Conservation (phyloP, 2,329 filamentous ascomycete species). For the Aspergillus candidus region DNA sequence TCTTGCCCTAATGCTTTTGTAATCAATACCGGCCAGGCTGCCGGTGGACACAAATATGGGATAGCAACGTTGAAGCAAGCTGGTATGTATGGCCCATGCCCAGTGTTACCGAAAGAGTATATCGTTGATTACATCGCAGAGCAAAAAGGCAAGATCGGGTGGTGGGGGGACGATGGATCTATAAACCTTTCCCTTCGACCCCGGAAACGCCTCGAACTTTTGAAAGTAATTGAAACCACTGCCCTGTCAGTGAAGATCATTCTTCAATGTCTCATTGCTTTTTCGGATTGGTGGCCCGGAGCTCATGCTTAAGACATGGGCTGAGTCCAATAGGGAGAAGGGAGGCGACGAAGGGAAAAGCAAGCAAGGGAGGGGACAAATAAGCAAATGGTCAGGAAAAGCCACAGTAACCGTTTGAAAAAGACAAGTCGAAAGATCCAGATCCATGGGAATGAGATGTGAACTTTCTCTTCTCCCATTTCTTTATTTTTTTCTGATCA, state of each 20-base stretch:
- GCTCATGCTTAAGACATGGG: conserved; percentile 16
- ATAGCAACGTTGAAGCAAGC: too few relatives aligned
- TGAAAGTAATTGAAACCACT: conserved; percentile 8
- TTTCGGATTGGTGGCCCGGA: conserved; percentile 14
- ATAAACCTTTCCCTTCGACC: conserved; percentile 12
- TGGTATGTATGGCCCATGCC: too few relatives aligned
- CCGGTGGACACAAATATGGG: too few relatives aligned
- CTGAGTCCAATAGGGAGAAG: conserved; percentile 2
- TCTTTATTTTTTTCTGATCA: neutral
- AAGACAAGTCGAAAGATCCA: neutral
- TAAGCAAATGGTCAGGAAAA: conserved; percentile 11
- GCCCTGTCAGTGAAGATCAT: conserved; percentile 8
- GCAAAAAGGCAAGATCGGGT: neutral
- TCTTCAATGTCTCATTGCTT: conserved; percentile 18
- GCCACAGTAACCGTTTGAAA: conserved; percentile 5
- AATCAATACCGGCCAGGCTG: too few relatives aligned
- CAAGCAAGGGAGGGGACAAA: conserved; percentile 19
- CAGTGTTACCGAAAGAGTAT: too few relatives aligned
- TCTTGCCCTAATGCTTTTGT: too few relatives aligned
- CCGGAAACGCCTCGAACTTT: conserved; percentile 4
- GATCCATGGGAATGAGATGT: conserved; percentile 5
- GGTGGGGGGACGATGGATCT: conserved; percentile 5
- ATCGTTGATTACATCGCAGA: neutral
- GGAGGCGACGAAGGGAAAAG: conserved; percentile 6
- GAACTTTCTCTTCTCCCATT: neutral